These are phyloP conservation scores for Acidiella bohemica DNA, from an alignment of 495 filamentous ascomycete species.

Conservation along the genomic window DNA sequence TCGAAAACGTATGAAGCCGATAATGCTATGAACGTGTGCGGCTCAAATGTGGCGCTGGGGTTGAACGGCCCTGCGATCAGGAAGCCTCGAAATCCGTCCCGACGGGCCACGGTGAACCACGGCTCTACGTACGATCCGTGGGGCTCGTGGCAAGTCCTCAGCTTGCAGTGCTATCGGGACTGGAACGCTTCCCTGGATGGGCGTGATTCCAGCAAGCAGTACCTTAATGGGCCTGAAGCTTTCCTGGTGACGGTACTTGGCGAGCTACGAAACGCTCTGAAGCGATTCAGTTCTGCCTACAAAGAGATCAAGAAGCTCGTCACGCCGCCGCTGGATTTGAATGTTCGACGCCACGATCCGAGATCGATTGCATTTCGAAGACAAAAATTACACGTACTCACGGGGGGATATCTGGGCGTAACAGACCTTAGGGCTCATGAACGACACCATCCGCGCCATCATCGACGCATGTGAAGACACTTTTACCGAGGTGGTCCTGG, in stretches of 20 bases:
- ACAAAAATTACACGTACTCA: conserved; percentile 40
- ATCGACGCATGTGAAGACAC: no score
- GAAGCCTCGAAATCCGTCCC: conserved; percentile 26
- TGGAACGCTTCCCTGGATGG: conserved; percentile 35
- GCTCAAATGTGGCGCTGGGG: conserved; percentile 37
- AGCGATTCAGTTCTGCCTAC: conserved; percentile 36
- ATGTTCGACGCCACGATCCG: conserved; percentile 39
- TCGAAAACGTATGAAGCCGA: no score
- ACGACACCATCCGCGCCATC: conserved; percentile 44
- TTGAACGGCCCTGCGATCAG: conserved; percentile 30
- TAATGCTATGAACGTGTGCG: no score
- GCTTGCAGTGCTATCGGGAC: conserved; percentile 41
- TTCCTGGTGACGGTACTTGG: conserved; percentile 37
- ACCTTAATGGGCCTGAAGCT: conserved; percentile 40
- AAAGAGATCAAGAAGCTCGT: conserved; percentile 36
- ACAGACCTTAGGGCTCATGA: conserved; percentile 42
- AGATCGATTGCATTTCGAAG: conserved; percentile 44
- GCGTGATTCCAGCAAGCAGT: conserved; percentile 34
- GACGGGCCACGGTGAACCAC: conserved; percentile 25
- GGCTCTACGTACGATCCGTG: conserved; percentile 37
- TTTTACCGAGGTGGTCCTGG: no score
- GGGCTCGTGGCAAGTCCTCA: conserved; percentile 40
- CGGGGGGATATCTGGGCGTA: conserved; percentile 45
- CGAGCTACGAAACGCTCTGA: conserved; percentile 40
- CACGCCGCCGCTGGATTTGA: conserved; percentile 37